phyloP scores from a whole-genome alignment of 352 stramenopile genomes.

The Phytophthora pseudosyringae region DNA sequence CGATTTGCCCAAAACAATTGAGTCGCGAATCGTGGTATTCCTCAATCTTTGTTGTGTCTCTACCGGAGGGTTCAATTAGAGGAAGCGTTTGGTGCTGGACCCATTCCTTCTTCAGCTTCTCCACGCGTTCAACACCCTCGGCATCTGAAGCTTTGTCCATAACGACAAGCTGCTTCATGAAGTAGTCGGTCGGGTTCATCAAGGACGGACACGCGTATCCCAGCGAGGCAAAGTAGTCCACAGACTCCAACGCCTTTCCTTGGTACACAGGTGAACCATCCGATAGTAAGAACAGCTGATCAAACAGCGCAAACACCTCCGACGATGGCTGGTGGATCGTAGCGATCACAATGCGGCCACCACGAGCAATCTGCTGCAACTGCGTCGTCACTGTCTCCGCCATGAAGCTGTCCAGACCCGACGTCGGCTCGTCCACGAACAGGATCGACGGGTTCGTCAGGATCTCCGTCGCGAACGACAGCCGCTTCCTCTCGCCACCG shows the following conservation, averaged over 20 bases:
- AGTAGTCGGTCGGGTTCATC: slow-evolving; percentile 69
- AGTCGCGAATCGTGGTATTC: too few relatives aligned
- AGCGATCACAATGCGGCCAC: slow-evolving; percentile 81
- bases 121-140: not conserved
- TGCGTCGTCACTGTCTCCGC: too few relatives aligned
- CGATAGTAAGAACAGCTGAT: slow-evolving; percentile 56
- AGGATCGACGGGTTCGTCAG: too few relatives aligned
- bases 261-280: slow-evolving; percentile 56
- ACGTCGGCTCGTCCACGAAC: too few relatives aligned
- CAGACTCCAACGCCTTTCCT: slow-evolving; percentile 42
- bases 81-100: too few relatives aligned
- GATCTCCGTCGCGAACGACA: too few relatives aligned
- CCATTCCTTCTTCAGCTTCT: too few relatives aligned
- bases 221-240: slow-evolving; percentile 50
- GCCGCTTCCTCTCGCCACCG: too few relatives aligned
- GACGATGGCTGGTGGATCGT: slow-evolving; percentile 89
- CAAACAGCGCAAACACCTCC: slow-evolving; percentile 53
- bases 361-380: too few relatives aligned
- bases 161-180: slow-evolving; percentile 61
- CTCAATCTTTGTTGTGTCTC: too few relatives aligned
- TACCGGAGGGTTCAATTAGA: too few relatives aligned
- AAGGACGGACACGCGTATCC: slow-evolving; percentile 50
- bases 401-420: too few relatives aligned
- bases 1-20: slow-evolving; percentile 16
- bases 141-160: slow-evolving; percentile 48